Conservation (phyloP, 163 green algal genomes). For the Chloromonas sp. region DNA sequence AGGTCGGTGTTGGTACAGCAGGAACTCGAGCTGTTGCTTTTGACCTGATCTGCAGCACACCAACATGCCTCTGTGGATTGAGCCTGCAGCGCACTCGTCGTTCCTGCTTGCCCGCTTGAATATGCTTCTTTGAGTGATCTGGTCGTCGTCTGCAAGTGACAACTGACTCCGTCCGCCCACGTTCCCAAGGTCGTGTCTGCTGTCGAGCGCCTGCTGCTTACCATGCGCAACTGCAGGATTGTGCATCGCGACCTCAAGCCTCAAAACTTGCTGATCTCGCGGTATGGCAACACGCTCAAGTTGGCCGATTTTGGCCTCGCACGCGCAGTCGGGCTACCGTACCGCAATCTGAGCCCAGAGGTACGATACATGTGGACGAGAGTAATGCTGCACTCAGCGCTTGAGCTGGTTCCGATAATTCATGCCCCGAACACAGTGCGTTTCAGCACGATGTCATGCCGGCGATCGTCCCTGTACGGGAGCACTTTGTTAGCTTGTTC, state of each 20-base stretch:
- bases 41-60: too few species aligned
- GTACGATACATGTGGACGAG: neutral
- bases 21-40: too few species aligned
- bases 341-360: slow-evolving; percentile 13
- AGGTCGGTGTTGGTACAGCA: slow-evolving; percentile 12
- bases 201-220: too few species aligned
- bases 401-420: neutral
- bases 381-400: neutral
- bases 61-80: too few species aligned
- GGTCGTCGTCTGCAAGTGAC: too few species aligned
- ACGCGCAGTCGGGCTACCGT: slow-evolving; percentile 73
- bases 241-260: slow-evolving; percentile 93
- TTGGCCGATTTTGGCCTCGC: slow-evolving; percentile 94
- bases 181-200: too few species aligned
- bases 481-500: too few species aligned
- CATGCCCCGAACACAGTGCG: neutral
- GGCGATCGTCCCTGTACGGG: too few species aligned
- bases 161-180: too few species aligned
- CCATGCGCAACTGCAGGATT: slow-evolving; percentile 31
- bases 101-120: too few species aligned
- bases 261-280: slow-evolving; percentile 92
- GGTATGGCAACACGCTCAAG: slow-evolving; percentile 74
- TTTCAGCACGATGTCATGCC: neutral
- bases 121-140: too few species aligned
- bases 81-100: too few species aligned